Base-by-base conservation (phyloP, 2,329 filamentous ascomycete genomes). In the Pestalotiopsis sp. region DNA sequence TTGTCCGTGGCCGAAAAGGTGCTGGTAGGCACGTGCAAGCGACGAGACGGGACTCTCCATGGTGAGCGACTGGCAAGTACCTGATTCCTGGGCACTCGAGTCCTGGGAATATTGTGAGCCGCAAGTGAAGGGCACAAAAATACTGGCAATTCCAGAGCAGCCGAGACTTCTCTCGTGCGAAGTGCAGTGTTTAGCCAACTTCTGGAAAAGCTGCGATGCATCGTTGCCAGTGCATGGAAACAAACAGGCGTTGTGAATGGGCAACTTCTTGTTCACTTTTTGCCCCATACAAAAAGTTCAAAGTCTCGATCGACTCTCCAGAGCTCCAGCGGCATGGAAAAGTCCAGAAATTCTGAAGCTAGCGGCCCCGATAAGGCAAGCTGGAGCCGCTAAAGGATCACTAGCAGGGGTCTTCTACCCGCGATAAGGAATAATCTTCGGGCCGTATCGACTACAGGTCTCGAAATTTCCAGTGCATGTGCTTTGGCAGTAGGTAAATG, bases 91-190 rank as follows among this genome's bases (percentile, higher is more conserved):
- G 61, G 38, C 9, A 71, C 62, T 4, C 65, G 25, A 12, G 31
- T 36, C 38, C 65, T 67, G 52, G 13, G 13, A 52, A 17, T 57
- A 62, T 59, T 74, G 75, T 49, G 69, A 71, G 38, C 78, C 76
- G 73, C 81, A 59, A 83, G 72, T 4, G 81, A 79, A 49, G 85
- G 85, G 73, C 85, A 87, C 20, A 87, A 76, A 71, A 85, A 87
- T 1, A 84, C 69, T 25, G 85, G 85, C 45, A 87, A 75, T 59
- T 84, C 81, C 36, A 80, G 74, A 66, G 68, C 64, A 36, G 76
- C 67, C 9, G 79, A 73, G 36, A 75, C 74, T 66, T 85, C 84
- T 31, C 78, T 77, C 7, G 84, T 80, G n/a, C 80, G 80, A 63
- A 85, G 72, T 14, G 82, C 82, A 68, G 79, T 78, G 52, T 78